Evolutionary conservation across 2,329 filamentous ascomycete species (phyloP), one percentile per base, ranked within the genome.

Genomic region (Huntiella bhutanensis): DNA sequence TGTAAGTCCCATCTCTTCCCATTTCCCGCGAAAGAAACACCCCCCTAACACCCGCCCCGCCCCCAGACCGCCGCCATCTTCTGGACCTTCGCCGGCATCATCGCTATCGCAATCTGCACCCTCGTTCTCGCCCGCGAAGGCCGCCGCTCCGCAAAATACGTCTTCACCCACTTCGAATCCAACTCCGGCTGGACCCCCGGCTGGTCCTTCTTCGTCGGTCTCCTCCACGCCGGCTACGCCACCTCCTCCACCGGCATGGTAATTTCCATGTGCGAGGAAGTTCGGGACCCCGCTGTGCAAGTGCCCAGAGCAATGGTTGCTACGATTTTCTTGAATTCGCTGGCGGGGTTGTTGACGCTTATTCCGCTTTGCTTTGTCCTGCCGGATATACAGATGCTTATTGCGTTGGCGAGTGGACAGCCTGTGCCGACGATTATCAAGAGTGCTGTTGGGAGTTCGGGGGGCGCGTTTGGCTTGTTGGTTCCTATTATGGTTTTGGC

Each of bases 191-290:
- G 80, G 79, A 63, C 67, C 3, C 64, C 69, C 37, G 79, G 80
- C 55, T 83, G 79, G 79, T 77, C 78, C 3, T 83, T 82, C 63
- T 76, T 72, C 57, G 75, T 84, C 49, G 80, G 80, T 56, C 67
- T 84, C 22, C 65, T 83, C 15, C 79, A 82, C 54, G 79, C 76
- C 43, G 80, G 75, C 51, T 83, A 84, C 55, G 78, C 77, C 40
- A 82, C 79, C 11, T 83, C 79, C 3, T 80, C 78, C 12, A 83
- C 79, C 0, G 81, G 81, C 61, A 85, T 85, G 80, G 79, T 85
- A 49, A 79, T 84, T 57, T 80, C 75, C 51, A 83, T 82, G 79
- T 82, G 77, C 54, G 80, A 84, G 60, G 80, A 83, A 58, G 77
- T 82, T 10, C 66, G 70, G 56, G 63, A 74, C 41, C 79, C 79